Evolutionary conservation across 768 basidiomycete genomes (phyloP).

Genomic region (Tulasnella sp.): DNA sequence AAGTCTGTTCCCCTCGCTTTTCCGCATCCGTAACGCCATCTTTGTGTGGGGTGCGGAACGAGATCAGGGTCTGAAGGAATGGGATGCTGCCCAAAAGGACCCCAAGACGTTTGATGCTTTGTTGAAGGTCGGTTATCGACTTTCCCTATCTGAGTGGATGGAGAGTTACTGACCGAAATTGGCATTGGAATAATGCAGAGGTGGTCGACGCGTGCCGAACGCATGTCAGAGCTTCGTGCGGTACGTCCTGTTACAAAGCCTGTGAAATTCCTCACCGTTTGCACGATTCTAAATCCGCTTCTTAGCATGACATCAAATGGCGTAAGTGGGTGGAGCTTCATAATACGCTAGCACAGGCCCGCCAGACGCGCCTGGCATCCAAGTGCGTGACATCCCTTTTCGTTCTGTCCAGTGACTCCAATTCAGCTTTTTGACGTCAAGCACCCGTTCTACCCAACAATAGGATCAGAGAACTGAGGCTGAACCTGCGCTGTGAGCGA

Average conservation of each 20-base stretch:
- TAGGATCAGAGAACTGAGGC: background rate
- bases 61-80: background rate
- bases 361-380: background rate
- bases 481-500: background rate
- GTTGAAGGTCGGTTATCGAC: background rate
- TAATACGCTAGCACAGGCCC: background rate
- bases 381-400: background rate
- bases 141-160: too few relatives aligned
- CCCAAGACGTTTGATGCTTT: background rate
- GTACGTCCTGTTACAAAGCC: background rate
- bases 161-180: too few relatives aligned
- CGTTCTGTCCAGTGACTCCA: background rate
- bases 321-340: background rate
- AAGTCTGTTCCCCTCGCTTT: background rate
- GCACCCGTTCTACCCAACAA: too few relatives aligned
- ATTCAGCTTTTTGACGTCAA: background rate
- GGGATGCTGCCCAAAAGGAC: background rate
- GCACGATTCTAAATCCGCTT: background rate
- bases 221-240: background rate
- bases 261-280: background rate
- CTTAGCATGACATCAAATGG: background rate
- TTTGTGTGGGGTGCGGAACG: background rate
- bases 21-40: background rate
- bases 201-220: background rate
- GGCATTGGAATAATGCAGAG: background rate